Evolutionary conservation across 169 alveolate species (phyloP).

Genomic region (Amoebophrya sp.): DNA sequence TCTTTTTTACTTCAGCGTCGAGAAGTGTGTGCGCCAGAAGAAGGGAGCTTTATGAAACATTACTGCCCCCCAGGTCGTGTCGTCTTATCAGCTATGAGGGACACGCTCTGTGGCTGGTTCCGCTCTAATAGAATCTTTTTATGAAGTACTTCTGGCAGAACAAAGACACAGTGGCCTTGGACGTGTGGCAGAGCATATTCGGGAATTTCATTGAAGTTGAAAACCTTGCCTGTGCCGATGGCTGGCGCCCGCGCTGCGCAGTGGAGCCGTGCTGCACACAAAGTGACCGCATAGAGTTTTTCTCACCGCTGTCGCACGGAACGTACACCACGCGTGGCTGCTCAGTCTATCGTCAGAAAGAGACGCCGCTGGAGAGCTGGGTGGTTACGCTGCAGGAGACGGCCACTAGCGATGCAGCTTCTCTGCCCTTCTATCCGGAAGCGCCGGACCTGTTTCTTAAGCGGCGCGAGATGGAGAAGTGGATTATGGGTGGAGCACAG

Average conservation of each 20-base stretch:
- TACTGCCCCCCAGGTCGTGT: too few species aligned
- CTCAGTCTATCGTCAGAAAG: constrained; percentile 34
- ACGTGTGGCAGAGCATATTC: constrained; percentile 43
- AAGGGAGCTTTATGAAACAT: too few species aligned
- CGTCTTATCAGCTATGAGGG: too few species aligned
- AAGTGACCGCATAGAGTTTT: constrained; percentile 41
- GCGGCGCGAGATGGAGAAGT: not conserved
- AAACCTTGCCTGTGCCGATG: constrained; percentile 39
- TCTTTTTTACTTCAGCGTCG: too few species aligned
- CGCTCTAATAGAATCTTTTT: too few species aligned
- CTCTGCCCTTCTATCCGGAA: too few species aligned
- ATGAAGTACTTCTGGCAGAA: constrained; percentile 47
- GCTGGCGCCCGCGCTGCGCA: constrained; percentile 49
- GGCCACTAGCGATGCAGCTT: too few species aligned
- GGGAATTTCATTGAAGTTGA: constrained; percentile 44
- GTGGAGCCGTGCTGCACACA: constrained; percentile 48
- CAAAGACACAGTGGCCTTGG: constrained; percentile 37
- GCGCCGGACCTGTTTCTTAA: constrained; percentile 6
- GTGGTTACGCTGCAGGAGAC: not conserved
- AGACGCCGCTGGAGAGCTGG: constrained; percentile 10
- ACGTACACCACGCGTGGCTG: constrained; percentile 39
- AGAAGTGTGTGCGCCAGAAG: too few species aligned
- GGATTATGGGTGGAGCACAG: not conserved
- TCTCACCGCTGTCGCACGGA: constrained; percentile 38
- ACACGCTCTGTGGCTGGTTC: too few species aligned